phyloP scores from a whole-genome alignment of 257 asterid genomes.

The Nicotiana paniculata region DNA sequence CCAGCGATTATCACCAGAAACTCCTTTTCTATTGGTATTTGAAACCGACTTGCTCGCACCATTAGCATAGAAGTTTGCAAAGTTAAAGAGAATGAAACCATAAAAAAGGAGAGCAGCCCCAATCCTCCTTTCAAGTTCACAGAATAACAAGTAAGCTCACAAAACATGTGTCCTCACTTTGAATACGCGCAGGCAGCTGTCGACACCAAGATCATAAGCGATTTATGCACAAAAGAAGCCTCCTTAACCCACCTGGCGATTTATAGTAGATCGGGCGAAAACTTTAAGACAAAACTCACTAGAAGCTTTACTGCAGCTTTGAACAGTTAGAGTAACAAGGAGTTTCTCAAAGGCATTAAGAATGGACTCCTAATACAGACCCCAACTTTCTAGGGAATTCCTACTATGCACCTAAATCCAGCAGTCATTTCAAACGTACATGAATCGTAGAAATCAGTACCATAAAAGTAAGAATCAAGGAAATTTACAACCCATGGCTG shows the following conservation, averaged over 20 bases:
- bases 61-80: not conserved
- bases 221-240: not conserved
- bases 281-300: not conserved
- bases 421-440: not conserved
- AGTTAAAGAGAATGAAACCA: not conserved
- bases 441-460: not conserved
- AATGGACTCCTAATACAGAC: constrained; percentile 11
- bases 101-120: not conserved
- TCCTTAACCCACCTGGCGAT: not conserved
- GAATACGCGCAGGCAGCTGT: not conserved
- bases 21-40: not conserved
- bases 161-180: not conserved
- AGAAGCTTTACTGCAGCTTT: constrained; percentile 1
- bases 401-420: not conserved
- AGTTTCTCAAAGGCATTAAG: not conserved
- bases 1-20: not conserved
- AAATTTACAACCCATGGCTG: constrained; percentile 3
- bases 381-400: not conserved
- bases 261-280: not conserved
- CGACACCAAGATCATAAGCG: not conserved
- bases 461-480: not conserved
- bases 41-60: not conserved
- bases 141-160: not conserved
- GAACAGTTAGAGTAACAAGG: not conserved
- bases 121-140: not conserved